These are phyloP conservation scores for Talaromyces sp. DNA, from an alignment of 2,329 filamentous ascomycete species.

Conservation along the genomic window DNA sequence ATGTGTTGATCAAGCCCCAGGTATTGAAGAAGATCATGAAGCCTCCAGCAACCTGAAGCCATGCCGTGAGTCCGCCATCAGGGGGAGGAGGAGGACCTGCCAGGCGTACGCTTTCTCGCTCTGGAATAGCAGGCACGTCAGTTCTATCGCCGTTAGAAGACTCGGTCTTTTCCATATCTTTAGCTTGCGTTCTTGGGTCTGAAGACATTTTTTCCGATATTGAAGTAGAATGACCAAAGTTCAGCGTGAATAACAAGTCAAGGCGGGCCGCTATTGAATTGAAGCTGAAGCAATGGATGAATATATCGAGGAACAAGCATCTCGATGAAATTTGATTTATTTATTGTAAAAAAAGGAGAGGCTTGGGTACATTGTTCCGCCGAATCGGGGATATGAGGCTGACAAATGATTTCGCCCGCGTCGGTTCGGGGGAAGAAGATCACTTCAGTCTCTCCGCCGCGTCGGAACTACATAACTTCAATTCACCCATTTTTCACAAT, in stretches of 20 bases:
- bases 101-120: background rate
- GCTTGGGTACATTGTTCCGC: background rate
- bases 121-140: background rate
- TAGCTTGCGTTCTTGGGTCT: background rate
- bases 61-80: conserved; percentile 25
- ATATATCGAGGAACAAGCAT: background rate
- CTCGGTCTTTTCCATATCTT: background rate
- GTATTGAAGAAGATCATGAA: conserved; percentile 25
- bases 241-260: background rate
- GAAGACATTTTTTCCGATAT: conserved; percentile 1
- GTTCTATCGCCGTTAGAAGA: background rate
- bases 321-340: background rate
- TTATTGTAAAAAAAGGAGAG: background rate
- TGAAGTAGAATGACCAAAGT: background rate
- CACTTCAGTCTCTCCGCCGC: background rate
- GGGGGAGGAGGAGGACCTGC: conserved; percentile 16
- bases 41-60: conserved; percentile 24
- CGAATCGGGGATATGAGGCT: background rate
- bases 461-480: conserved; percentile 1
- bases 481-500: background rate
- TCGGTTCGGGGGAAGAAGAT: conserved; percentile 4
- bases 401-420: background rate
- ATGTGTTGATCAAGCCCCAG: conserved; percentile 39
- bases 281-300: background rate
- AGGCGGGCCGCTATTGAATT: background rate